Percentiles rank a stretch among this genome's conserved stretches.
Evolutionary conservation across 208 protist species (phyloP).

Genomic region (Zelonia costaricensis): DNA sequence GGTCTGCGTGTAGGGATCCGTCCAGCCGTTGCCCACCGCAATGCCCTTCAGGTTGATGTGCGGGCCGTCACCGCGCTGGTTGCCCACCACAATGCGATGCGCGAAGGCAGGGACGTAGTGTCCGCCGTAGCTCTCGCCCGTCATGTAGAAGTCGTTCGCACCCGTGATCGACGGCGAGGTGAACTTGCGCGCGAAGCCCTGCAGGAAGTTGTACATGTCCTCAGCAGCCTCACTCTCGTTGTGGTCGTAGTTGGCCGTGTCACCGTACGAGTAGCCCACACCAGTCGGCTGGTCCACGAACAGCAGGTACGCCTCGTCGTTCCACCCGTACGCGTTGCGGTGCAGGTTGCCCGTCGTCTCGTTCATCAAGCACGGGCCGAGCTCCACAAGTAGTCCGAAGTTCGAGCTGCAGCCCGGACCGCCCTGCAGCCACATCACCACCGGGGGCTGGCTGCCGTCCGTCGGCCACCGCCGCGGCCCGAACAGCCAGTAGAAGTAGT

Average conservation of each 20-base stretch:
- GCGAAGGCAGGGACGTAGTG: slow-evolving; percentile 73
- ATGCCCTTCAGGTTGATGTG: slow-evolving; percentile 71
- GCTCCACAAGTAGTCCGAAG: slow-evolving; percentile 70
- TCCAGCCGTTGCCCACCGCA: slow-evolving; percentile 89
- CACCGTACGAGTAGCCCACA: slow-evolving; percentile 83
- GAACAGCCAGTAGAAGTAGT: slow-evolving; percentile 94
- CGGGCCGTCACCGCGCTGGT: slow-evolving; percentile 31
- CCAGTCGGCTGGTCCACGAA: slow-evolving; percentile 92
- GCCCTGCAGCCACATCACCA: slow-evolving; percentile 91
- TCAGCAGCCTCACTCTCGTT: slow-evolving; percentile 77
- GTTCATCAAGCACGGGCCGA: slow-evolving; percentile 84
- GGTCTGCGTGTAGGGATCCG: slow-evolving; percentile 82
- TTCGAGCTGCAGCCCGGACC: slow-evolving; percentile 87
- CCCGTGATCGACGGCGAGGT: slow-evolving; percentile 45
- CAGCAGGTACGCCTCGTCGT: slow-evolving; percentile 80
- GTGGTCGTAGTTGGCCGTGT: slow-evolving; percentile 49
- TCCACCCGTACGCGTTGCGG: slow-evolving; percentile 84
- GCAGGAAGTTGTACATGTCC: slow-evolving; percentile 90
- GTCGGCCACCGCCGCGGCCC: slow-evolving; percentile 43
- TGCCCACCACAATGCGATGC: slow-evolving; percentile 43
- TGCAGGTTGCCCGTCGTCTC: slow-evolving; percentile 35
- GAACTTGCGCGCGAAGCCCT: slow-evolving; percentile 60
- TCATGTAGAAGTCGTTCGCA: slow-evolving; percentile 77
- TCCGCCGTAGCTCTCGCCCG: slow-evolving; percentile 84
- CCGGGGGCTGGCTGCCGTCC: slow-evolving; percentile 41